Percentiles rank a stretch among this genome's conserved stretches.
Evolutionary conservation across 805 yeast genomes (phyloP).

Genomic region (Yarrowia hollandica): DNA sequence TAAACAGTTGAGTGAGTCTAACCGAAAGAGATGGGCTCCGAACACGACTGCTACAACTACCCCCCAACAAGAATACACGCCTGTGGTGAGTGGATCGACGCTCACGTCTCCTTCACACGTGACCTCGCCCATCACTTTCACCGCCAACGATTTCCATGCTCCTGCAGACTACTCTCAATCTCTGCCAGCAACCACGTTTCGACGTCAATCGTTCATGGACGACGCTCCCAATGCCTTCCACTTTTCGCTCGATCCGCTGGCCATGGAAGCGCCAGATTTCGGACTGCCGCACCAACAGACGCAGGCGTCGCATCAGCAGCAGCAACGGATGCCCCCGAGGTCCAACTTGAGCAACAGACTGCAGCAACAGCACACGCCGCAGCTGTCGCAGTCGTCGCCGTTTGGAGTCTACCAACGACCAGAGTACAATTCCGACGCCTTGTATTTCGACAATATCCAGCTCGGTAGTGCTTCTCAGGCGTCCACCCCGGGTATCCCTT

Average conservation of each 20-base stretch:
- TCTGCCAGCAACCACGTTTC: slow-evolving; percentile 7
- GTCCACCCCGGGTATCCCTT: background rate
- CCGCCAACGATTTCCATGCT: slow-evolving; percentile 6
- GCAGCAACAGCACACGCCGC: background rate
- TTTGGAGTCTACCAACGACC: slow-evolving; percentile 19
- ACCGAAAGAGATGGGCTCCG: slow-evolving; percentile 6
- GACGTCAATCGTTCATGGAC: slow-evolving; percentile 18
- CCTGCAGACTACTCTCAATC: slow-evolving; percentile 6
- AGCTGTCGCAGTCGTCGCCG: background rate
- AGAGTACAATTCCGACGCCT: slow-evolving; percentile 1
- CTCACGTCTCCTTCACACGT: slow-evolving; percentile 8
- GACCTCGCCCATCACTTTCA: slow-evolving; percentile 4
- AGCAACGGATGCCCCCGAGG: background rate
- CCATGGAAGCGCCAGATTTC: slow-evolving; percentile 49
- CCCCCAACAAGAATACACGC: background rate
- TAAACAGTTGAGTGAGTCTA: slow-evolving; percentile 50
- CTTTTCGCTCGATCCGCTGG: slow-evolving; percentile 51
- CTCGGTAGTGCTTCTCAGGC: slow-evolving; percentile 2
- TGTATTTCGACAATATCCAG: slow-evolving; percentile 1
- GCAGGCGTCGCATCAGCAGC: slow-evolving; percentile 17
- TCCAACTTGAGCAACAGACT: background rate
- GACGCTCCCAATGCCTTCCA: slow-evolving; percentile 37
- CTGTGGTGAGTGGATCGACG: background rate
- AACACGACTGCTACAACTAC: background rate
- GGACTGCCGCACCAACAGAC: slow-evolving; percentile 25